Conservation (phyloP, 495 filamentous ascomycete genomes). For the Penicillium argentinense region DNA sequence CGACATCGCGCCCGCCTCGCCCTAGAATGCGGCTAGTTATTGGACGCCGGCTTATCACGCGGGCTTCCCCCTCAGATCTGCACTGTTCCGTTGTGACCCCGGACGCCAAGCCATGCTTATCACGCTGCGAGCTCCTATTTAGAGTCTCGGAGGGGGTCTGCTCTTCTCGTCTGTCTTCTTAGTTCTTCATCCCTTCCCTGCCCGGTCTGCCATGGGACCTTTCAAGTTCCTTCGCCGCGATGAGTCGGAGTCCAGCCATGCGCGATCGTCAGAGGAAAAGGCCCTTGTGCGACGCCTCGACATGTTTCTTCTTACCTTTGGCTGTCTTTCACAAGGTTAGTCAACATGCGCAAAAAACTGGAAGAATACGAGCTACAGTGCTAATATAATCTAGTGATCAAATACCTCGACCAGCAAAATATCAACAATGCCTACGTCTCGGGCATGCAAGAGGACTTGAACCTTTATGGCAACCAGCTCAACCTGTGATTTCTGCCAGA, state of each 20-base stretch:
- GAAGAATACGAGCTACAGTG: not conserved
- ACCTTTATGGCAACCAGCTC: constrained; percentile 50
- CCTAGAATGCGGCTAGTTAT: constrained; percentile 6
- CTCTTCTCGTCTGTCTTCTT: not conserved
- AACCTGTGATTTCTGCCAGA: constrained; percentile 18
- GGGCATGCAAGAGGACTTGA: constrained; percentile 35
- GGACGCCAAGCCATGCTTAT: not conserved
- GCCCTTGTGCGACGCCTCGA: constrained; percentile 34
- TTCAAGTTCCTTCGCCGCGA: constrained; percentile 18
- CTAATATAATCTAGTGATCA: constrained; percentile 37
- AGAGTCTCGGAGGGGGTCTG: not conserved
- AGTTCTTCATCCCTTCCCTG: not conserved
- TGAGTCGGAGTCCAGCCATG: constrained; percentile 6
- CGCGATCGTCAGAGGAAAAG: constrained; percentile 27
- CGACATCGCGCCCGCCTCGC: constrained; percentile 4
- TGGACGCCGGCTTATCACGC: constrained; percentile 16
- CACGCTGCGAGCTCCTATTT: not conserved
- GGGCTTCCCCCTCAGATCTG: constrained; percentile 12
- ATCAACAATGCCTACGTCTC: constrained; percentile 54
- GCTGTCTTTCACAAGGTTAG: constrained; percentile 33
- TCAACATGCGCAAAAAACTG: not conserved
- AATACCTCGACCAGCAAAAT: constrained; percentile 56
- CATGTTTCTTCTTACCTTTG: constrained; percentile 31
- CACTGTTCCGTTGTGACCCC: not conserved
- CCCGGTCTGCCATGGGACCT: constrained; percentile 13